Evolutionary conservation across 2,329 filamentous ascomycete genomes (phyloP), one percentile per base, ranked within the genome.

Genomic region (Pyrenochaeta sp.): DNA sequence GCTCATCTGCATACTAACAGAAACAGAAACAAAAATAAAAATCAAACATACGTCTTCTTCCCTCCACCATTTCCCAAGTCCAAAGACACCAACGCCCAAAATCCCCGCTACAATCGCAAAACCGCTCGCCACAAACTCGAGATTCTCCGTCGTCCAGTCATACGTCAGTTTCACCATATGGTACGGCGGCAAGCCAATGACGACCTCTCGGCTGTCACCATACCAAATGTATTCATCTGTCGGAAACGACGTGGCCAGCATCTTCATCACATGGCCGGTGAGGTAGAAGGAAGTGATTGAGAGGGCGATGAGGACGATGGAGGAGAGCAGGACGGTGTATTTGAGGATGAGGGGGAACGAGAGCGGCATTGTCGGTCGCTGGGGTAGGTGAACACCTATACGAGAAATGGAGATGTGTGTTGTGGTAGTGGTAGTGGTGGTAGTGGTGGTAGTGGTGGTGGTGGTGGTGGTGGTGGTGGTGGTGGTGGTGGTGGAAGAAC

Each of bases 121-220:
- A 2, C 17, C 30, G 14, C 17, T 32, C 17, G 30, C 22, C 30
- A 32, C 18, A 11, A 18, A 32, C 4, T 20, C 4, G 9, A 32
- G 30, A n/a, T 32, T 32, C 17, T 32, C 30, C 3, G 30, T 32
- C 10, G 30, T 32, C 30, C 30, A 32, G 30, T 32, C 30, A n/a
- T 32, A 32, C 6, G 10, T 18, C 7, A 32, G 18, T 7, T 3
- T 20, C 6, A 32, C 30, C 30, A 32, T 32, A 19, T 32, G 30
- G 9, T 20, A 10, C 6, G n/a, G 15, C 9, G 30, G 29, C 7
- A 18, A 14, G 14, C 29, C 11, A 2, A 31, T 18, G 14, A 14
- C 14, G 15, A 17, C 11, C 6, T 19, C 6, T 7, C 9, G n/a
- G n/a, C n/a, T n/a, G n/a, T n/a, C n/a, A n/a, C 24, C 24, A 10